Conservation (phyloP, 306 rosid species). For the Heteromeles arbutifolia region DNA sequence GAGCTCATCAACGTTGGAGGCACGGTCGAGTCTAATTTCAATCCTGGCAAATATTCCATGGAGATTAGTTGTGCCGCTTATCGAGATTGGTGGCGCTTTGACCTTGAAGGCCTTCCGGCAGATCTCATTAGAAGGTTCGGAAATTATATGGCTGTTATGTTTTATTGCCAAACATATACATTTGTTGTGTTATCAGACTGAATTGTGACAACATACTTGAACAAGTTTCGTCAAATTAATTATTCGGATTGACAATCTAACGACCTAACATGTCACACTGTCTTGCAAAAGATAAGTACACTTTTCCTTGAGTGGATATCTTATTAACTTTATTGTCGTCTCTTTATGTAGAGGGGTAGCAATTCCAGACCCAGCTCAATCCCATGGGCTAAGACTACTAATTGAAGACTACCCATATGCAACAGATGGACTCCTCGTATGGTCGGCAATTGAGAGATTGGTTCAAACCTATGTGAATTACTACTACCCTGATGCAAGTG, state of each 20-base stretch:
- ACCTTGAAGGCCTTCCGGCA: conserved; percentile 68
- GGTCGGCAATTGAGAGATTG: conserved; percentile 79
- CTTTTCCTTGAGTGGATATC: no score
- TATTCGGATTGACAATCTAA: background rate
- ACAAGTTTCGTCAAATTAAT: no score
- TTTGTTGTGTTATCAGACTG: background rate
- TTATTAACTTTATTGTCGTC: background rate
- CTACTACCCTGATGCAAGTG: conserved; percentile 55
- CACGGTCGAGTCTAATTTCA: conserved; percentile 61
- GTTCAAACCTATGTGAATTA: conserved; percentile 54
- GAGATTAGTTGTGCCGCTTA: conserved; percentile 74
- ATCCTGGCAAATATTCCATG: conserved; percentile 78
- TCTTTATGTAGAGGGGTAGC: conserved; percentile 58
- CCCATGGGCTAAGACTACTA: conserved; percentile 64
- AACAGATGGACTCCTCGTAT: conserved; percentile 58
- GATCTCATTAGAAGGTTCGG: conserved; percentile 70
- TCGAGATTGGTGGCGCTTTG: conserved; percentile 71
- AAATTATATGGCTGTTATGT: background rate
- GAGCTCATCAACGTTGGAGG: conserved; percentile 57
- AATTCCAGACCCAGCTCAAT: conserved; percentile 59
- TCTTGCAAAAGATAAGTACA: no score
- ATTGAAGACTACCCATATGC: conserved; percentile 86
- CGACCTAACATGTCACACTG: background rate
- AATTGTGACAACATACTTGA: background rate
- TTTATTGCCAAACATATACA: no score